Evolutionary conservation across 306 rosid genomes (phyloP).

Genomic region (Echinosophora koreensis): DNA sequence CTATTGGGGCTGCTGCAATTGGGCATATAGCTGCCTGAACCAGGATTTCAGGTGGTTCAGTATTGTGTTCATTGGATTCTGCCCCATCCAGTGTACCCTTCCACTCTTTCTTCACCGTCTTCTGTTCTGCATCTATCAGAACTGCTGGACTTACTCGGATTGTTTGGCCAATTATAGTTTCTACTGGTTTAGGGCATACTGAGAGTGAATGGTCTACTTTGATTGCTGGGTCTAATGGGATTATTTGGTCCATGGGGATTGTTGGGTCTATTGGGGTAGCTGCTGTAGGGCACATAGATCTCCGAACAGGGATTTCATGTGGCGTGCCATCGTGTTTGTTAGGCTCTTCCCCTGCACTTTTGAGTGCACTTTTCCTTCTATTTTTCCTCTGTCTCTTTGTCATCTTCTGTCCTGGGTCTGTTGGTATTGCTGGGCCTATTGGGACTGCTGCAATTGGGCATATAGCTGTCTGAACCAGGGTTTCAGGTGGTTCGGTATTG

Average conservation of each 20-base stretch:
- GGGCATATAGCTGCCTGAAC: slow-evolving; percentile 34
- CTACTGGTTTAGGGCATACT: background rate
- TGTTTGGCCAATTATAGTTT: background rate
- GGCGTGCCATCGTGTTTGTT: too few species aligned
- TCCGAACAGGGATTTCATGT: background rate
- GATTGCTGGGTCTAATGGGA: background rate
- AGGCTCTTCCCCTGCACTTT: too few species aligned
- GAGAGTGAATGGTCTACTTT: too few species aligned
- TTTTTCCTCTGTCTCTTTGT: too few species aligned
- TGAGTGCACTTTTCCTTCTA: background rate
- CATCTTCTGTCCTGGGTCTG: slow-evolving; percentile 25
- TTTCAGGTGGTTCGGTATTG: background rate
- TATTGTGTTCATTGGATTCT: background rate
- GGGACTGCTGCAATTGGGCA: background rate
- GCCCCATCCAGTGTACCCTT: background rate
- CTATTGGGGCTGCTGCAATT: slow-evolving; percentile 4
- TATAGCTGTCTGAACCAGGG: slow-evolving; percentile 35
- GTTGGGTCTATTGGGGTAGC: background rate
- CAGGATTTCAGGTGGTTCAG: background rate
- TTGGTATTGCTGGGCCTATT: slow-evolving; percentile 16
- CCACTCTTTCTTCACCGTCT: background rate
- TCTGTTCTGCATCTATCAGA: background rate
- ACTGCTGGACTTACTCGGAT: slow-evolving; percentile 16
- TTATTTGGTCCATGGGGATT: slow-evolving; percentile 2
- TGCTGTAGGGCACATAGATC: background rate